phyloP scores from a whole-genome alignment of 164 flowering plant genomes.

The Nelumbo lutea region DNA sequence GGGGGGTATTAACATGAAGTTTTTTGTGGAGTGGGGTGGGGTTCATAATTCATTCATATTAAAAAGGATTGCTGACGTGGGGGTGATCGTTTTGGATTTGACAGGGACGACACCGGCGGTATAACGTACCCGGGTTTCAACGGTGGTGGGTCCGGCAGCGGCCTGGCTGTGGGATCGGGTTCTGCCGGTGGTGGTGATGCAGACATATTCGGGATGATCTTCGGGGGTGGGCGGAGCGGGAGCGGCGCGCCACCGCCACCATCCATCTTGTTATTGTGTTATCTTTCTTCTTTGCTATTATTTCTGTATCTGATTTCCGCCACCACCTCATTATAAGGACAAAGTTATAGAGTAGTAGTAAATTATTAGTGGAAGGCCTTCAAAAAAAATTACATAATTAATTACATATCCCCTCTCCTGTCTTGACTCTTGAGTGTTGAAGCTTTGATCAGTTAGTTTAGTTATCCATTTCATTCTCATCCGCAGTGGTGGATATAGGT shows the following conservation, averaged over 20 bases:
- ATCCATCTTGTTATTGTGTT: conserved; percentile 1
- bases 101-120: conserved; percentile 29
- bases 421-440: too few relatives aligned
- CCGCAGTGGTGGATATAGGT: too few relatives aligned
- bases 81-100: neutral
- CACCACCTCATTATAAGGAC: neutral
- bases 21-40: too few relatives aligned
- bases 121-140: conserved; percentile 25
- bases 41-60: too few relatives aligned
- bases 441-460: too few relatives aligned
- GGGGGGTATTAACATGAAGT: too few relatives aligned
- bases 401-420: too few relatives aligned
- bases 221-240: conserved; percentile 13
- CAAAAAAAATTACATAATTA: too few relatives aligned
- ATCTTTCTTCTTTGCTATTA: conserved; percentile 21
- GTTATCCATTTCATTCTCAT: too few relatives aligned
- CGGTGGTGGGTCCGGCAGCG: conserved; percentile 24
- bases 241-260: conserved; percentile 24
- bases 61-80: neutral
- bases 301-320: conserved; percentile 15
- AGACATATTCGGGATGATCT: conserved; percentile 46
- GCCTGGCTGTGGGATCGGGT: neutral
- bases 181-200: conserved; percentile 10
- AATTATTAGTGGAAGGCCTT: too few relatives aligned
- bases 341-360: too few relatives aligned